Evolutionary conservation across 495 filamentous ascomycete genomes (phyloP).

Genomic region (Neurospora sp.): DNA sequence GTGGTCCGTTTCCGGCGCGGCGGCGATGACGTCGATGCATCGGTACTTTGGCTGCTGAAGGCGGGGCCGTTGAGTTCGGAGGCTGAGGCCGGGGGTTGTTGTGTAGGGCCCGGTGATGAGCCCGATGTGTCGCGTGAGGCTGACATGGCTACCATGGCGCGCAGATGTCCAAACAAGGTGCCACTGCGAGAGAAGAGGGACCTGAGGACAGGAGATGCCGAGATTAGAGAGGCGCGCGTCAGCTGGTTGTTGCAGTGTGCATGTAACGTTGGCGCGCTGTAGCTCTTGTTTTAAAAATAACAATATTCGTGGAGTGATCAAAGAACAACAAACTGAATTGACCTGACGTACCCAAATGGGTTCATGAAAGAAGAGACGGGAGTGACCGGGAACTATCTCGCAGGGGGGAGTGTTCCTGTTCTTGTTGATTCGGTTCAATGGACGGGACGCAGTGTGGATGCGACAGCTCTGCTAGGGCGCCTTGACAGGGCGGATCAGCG

Average conservation of each 20-base stretch:
- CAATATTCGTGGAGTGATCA: neutral
- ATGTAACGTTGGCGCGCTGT: neutral
- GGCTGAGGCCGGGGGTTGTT: neutral
- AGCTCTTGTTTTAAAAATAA: neutral
- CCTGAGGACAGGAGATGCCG: conserved; percentile 4
- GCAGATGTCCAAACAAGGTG: conserved; percentile 24
- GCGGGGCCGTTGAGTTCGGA: neutral
- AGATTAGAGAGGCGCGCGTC: conserved; percentile 1
- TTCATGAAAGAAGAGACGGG: neutral
- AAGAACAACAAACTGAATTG: neutral
- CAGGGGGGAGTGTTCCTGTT: neutral
- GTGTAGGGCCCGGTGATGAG: neutral
- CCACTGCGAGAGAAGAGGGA: conserved; percentile 14
- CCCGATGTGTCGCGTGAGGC: conserved; percentile 9
- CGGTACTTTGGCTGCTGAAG: neutral
- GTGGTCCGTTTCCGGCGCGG: neutral
- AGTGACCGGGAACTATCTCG: neutral
- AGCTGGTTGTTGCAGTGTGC: neutral
- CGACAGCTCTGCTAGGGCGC: neutral
- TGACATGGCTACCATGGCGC: conserved; percentile 22
- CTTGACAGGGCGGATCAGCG: neutral
- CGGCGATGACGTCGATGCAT: neutral
- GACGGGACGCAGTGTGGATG: neutral
- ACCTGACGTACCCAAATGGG: neutral
- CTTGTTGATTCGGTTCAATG: neutral